Conservation (phyloP, 2,329 filamentous ascomycete genomes). For the Xylariaceae sp. region DNA sequence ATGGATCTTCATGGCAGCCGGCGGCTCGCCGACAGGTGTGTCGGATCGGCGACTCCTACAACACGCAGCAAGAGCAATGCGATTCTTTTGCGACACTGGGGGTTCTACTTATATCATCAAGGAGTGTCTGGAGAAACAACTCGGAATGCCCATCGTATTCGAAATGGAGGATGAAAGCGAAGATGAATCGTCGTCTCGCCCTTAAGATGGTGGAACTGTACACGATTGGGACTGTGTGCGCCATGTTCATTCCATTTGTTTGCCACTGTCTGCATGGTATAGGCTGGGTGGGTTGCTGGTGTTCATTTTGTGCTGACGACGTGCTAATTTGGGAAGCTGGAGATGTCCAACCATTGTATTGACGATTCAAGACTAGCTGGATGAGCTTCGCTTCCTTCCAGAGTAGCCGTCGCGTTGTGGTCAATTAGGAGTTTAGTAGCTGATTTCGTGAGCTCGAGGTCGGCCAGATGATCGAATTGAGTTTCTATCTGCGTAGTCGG, state of each 20-base stretch:
- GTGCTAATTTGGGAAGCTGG: background rate
- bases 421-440: background rate
- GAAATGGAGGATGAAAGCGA: background rate
- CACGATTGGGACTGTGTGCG: background rate
- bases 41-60: slow-evolving; percentile 8
- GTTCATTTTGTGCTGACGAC: background rate
- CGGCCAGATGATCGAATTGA: too few relatives aligned
- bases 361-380: background rate
- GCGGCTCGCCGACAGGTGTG: background rate
- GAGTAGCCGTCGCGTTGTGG: background rate
- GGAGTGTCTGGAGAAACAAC: background rate
- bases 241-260: background rate
- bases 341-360: background rate
- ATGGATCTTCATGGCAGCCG: slow-evolving; percentile 36
- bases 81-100: background rate
- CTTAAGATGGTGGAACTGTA: background rate
- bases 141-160: slow-evolving; percentile 2
- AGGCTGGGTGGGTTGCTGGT: background rate
- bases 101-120: background rate
- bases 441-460: too few relatives aligned
- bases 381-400: background rate
- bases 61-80: slow-evolving; percentile 6
- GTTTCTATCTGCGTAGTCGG: too few relatives aligned
- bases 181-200: background rate
- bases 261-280: background rate